Base-by-base conservation (phyloP, 2,329 filamentous ascomycete species). In the Aphanocladium album region DNA sequence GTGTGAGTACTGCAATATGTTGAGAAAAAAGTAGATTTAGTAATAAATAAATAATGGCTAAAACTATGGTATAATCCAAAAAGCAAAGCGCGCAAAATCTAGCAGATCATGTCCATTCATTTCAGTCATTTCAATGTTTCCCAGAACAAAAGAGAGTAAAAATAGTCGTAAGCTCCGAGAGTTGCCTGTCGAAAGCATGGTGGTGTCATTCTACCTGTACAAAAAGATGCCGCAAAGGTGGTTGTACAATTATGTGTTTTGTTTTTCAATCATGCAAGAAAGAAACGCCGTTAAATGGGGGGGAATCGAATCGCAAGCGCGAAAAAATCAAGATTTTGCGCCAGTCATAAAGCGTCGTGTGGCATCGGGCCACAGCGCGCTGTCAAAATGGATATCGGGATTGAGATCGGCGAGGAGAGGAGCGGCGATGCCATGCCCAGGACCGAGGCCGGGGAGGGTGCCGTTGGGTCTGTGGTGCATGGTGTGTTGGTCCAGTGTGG, bases 181-280 rank as follows among this genome's bases (percentile, higher is more conserved):
- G 55, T 57, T 30, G 55, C 55, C 55, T 50, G 55, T 30, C 33
- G 5, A 41, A 50, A 39, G 19, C 45, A 19, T n/a, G n/a, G n/a
- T 39, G n/a, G 21, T 39, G 45, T 50, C 55, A 57, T 39, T 57
- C 55, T 57, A 57, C 55, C 55, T 57, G 41, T 57, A 50, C 55
- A 47, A 35, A n/a, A 21, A 23, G 17, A 30, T 37, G 55, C 41
- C 21, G 45, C 55, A 50, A 47, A 57, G 21, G 47, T 57, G 23
- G 55, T 57, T 49, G 30, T 57, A 57, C 55, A 33, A 46, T 46
- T 33, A 21, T 50, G n/a, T n/a, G n/a, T 37, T 23, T n/a, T 27
- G 8, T 3, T 25, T 57, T 27, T 19, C 39, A 19, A 16, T 47
- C 11, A n/a, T 57, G 8, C 54, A 41, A 45, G 45, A 47, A 35